Percentiles rank a stretch among this genome's conserved stretches.
phyloP scores from a whole-genome alignment of 192 early-diverging fungal species.

The Coemansia asiatica region DNA sequence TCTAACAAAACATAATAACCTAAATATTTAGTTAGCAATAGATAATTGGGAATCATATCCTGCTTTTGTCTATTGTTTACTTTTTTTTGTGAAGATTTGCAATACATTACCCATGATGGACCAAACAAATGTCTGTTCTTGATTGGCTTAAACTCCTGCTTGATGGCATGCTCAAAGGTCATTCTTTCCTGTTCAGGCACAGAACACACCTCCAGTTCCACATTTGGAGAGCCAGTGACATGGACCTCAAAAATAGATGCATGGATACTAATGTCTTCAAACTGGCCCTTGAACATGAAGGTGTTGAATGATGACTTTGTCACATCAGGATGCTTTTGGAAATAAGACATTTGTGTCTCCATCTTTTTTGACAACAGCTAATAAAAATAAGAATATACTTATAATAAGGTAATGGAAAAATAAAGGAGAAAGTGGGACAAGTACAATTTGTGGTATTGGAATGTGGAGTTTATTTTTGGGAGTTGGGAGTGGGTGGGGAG shows the following conservation, averaged over 20 bases:
- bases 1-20: conserved; percentile 10
- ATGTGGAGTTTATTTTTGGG: too few relatives aligned
- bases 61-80: too few relatives aligned
- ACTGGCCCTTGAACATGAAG: conserved; percentile 67
- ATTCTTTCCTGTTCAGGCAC: conserved; percentile 56
- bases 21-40: too few relatives aligned
- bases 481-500: too few relatives aligned
- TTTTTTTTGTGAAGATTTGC: neutral
- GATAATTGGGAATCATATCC: too few relatives aligned
- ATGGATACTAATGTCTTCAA: conserved; percentile 67
- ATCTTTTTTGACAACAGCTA: conserved; percentile 2
- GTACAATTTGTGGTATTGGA: too few relatives aligned
- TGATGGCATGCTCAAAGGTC: conserved; percentile 55
- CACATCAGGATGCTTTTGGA: conserved; percentile 71
- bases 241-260: conserved; percentile 55
- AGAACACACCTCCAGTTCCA: conserved; percentile 57
- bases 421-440: neutral
- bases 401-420: neutral
- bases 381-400: neutral
- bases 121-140: conserved; percentile 76
- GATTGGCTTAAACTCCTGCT: conserved; percentile 65
- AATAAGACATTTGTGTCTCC: conserved; percentile 44
- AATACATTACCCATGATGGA: conserved; percentile 66
- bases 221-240: conserved; percentile 42
- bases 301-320: conserved; percentile 72